phyloP scores from a whole-genome alignment of 1,284 basidiomycete genomes.

The Ceratobasidium sp. region DNA sequence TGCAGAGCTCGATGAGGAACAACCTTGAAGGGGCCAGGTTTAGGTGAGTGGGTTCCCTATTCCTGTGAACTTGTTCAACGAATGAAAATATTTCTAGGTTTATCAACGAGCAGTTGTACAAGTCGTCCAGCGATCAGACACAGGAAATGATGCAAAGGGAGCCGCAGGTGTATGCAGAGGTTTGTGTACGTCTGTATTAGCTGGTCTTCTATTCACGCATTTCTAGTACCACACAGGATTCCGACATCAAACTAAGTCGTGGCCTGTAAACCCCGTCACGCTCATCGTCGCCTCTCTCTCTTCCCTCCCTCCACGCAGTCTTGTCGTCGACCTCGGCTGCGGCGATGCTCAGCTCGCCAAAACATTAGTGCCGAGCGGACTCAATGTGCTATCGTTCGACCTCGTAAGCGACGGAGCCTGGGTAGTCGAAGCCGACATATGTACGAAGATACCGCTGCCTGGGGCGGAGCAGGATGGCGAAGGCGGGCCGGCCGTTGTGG shows the following conservation, averaged over 20 bases:
- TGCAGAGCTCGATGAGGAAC: slow-evolving; percentile 80
- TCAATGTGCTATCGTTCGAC: slow-evolving; percentile 84
- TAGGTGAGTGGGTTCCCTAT: slow-evolving; percentile 62
- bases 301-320: slow-evolving; percentile 68
- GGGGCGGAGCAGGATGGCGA: slow-evolving; percentile 73
- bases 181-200: slow-evolving; percentile 53
- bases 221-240: slow-evolving; percentile 91
- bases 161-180: slow-evolving; percentile 78
- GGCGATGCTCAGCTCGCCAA: slow-evolving; percentile 92
- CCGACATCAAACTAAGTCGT: slow-evolving; percentile 85
- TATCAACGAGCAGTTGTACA: slow-evolving; percentile 90
- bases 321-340: slow-evolving; percentile 94
- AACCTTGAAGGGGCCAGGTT: slow-evolving; percentile 87
- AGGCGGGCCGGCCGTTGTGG: slow-evolving; percentile 73
- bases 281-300: slow-evolving; percentile 70
- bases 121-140: slow-evolving; percentile 78
- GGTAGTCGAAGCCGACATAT: slow-evolving; percentile 84
- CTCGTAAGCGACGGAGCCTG: slow-evolving; percentile 77
- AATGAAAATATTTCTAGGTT: slow-evolving; percentile 60
- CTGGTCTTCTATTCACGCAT: slow-evolving; percentile 28
- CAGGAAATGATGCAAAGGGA: slow-evolving; percentile 84
- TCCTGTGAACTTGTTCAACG: slow-evolving; percentile 16
- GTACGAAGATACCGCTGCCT: slow-evolving; percentile 76
- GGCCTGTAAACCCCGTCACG: slow-evolving; percentile 90
- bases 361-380: slow-evolving; percentile 71